Base-by-base conservation (phyloP, 441 rosid genomes). In the Gossypium davidsonii region DNA sequence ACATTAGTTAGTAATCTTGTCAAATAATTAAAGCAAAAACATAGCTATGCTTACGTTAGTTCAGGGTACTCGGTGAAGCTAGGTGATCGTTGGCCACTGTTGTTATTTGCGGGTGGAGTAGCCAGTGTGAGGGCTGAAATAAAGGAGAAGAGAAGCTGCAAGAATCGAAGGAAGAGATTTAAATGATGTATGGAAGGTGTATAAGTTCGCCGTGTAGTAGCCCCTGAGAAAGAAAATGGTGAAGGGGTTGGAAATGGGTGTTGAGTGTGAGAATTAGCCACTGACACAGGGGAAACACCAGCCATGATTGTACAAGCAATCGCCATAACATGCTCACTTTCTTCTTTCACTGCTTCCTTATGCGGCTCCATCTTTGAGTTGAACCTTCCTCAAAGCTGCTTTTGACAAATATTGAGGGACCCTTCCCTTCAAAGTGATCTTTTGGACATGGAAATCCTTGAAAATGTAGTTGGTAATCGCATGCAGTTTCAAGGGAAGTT, bases 81-180 rank as follows among this genome's bases (percentile, higher is more conserved):
- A 20, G 71, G 74, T 53, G 80, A 70, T 48, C 25, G 70, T 7
- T 68, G 82, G 49, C 75, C 76, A 20, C 75, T 73, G 21, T 58
- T 79, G 72, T 75, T 81, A 67, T 55, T 58, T 9, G 78, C n/a
- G 11, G 85, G 74, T 44, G 83, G 21, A 66, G 76, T 56, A 26
- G 89, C 84, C 67, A 89, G 85, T 1, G 88, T 78, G 11, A 88
- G 77, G 48, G 94, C 92, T 42, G 98, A 87, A 56, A 78, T 72
- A 31, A 90, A 86, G 60, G 89, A 86, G 72, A 90, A 79, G 28
- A 90, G 57, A 61, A 89, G 80, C 0, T 81, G 78, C 61, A 79
- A 31, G 77, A 83, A 84, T 57, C 92, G 85, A 63, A 93, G 88
- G 71, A 79, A 59, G 53, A 91, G 84, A 70, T 28, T 59, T 9